Evolutionary conservation across 129 eudicot genomes (phyloP), one percentile per base, ranked within the genome.

Genomic region (Sambucus nigra): DNA sequence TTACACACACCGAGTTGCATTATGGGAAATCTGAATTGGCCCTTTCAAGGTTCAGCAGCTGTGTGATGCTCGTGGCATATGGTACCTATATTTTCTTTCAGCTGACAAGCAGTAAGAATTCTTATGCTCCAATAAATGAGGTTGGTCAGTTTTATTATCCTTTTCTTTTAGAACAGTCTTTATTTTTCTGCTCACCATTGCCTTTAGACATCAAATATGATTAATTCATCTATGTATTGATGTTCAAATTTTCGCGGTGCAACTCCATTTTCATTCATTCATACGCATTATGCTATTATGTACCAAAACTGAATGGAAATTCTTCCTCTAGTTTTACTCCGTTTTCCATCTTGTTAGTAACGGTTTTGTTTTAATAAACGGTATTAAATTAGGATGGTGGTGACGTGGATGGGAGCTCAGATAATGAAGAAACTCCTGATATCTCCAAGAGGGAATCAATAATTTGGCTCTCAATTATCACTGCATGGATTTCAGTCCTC

Each of bases 1-100:
- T 73, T 53, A 84, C 94, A 3, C 85, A 73, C 55, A 76, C 94
- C 0, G 94, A 84, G 72, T 64, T 84, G 69, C 85, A 80, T 71
- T 51, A 45, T 62, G 86, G 86, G 60, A 69, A 38, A 59, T 88
- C 96, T 5, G 88, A 80, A 54, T 57, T 83, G 42, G 78, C 78
- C 24, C 88, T 88, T 69, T 88, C 96, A n/a, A 77, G 94, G 71
- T 81, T 80, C 67, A 88, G 89, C 73, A 83, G 96, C 74, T 80
- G 88, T 57, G 55, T 83, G 39, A 77, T 87, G 94, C 94, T 87
- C 16, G 59, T 87, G 49, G 96, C 96, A 33, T 87, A 87, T 67
- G 75, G 71, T 23, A 73, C 80, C 14, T 82, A 82, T 46, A 65
- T 87, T 29, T 87, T 76, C 68, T 82, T 79, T 38, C 88, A 87